Evolutionary conservation across 73 alveolate genomes (phyloP).

Genomic region (Tetrahymena elliotti): DNA sequence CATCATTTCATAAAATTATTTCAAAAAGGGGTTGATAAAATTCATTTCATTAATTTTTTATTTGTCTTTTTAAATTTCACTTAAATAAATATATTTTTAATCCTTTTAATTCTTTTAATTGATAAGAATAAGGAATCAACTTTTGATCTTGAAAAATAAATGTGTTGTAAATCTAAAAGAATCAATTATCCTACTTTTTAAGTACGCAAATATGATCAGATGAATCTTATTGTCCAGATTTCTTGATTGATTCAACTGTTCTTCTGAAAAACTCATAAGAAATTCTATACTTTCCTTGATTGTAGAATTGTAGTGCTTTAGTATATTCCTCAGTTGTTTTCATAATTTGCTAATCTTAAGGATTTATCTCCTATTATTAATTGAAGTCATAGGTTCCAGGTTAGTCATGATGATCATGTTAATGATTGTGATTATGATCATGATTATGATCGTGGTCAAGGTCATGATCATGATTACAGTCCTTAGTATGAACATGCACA

Average conservation of each 20-base stretch:
- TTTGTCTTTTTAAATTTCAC: no score
- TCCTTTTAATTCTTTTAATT: no score
- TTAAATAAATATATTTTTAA: no score
- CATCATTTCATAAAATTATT: no score
- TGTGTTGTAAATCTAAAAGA: no score
- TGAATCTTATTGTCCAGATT: neutral
- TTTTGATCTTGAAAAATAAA: no score
- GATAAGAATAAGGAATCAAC: no score
- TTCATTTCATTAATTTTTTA: no score
- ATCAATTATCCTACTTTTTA: neutral
- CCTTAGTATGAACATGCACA: neutral
- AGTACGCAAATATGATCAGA: slow-evolving; percentile 3
- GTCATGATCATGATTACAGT: neutral
- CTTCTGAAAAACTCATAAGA: slow-evolving; percentile 5
- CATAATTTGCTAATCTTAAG: neutral
- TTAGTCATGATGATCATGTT: neutral
- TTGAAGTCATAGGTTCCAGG: neutral
- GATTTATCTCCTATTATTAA: neutral
- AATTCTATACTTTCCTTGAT: slow-evolving; percentile 1
- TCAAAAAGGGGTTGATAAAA: no score
- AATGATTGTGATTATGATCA: neutral
- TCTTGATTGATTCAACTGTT: neutral
- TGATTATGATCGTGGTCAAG: neutral
- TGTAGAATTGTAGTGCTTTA: neutral
- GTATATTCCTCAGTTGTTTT: neutral